Conservation (phyloP, 352 stramenopile species). For the Globisporangium lucens region DNA sequence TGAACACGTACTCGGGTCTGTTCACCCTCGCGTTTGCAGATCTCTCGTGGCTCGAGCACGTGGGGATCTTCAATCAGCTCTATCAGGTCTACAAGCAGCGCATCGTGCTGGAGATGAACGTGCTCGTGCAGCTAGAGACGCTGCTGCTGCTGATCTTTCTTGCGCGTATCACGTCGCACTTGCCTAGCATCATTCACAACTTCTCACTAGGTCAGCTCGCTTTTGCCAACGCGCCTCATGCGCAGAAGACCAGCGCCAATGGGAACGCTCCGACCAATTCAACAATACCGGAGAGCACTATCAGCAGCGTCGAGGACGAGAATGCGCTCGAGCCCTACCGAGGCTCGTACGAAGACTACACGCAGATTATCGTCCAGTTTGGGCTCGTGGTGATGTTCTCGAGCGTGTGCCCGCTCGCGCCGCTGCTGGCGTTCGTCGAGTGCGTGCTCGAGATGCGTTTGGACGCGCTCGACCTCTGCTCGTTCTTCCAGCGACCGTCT, state of each 20-base stretch:
- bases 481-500: slow-evolving; percentile 35
- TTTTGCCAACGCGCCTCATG: neutral
- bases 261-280: neutral
- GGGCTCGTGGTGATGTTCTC: slow-evolving; percentile 48
- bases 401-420: slow-evolving; percentile 32
- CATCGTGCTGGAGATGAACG: slow-evolving; percentile 20
- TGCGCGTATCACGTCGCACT: slow-evolving; percentile 24
- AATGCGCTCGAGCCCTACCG: slow-evolving; percentile 23
- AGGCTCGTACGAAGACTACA: slow-evolving; percentile 38
- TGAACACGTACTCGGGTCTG: slow-evolving; percentile 38
- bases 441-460: slow-evolving; percentile 36
- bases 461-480: slow-evolving; percentile 43
- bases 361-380: slow-evolving; percentile 38
- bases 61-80: slow-evolving; percentile 2
- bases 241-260: neutral
- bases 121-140: slow-evolving; percentile 41
- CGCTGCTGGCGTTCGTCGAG: slow-evolving; percentile 40
- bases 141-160: slow-evolving; percentile 35
- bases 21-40: slow-evolving; percentile 30
- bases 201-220: neutral
- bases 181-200: slow-evolving; percentile 16
- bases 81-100: slow-evolving; percentile 13
- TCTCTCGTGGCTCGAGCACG: neutral
- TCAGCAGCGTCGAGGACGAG: slow-evolving; percentile 11
- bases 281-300: neutral